A percentile compares a stretch with the other conserved stretches of the same genome.
Conservation (phyloP, 2,329 filamentous ascomycete species). For the Fonsecaea pedrosoi region DNA sequence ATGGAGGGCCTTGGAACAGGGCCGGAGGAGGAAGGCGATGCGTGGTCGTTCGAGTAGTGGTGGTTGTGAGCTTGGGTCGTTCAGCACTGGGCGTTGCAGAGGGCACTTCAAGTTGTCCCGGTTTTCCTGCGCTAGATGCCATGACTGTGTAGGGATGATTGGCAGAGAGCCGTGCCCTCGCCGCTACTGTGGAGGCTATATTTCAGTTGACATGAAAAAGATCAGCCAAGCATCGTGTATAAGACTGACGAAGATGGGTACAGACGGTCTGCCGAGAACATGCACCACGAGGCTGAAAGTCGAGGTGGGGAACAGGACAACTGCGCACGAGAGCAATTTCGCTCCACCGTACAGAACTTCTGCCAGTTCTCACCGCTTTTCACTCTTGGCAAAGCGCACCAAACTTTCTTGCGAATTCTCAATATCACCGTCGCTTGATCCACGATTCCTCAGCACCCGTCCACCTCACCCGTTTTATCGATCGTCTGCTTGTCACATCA, state of each 20-base stretch:
- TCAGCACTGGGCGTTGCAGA: conserved; percentile 15
- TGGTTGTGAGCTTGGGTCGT: conserved; percentile 30
- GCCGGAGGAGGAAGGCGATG: conserved; percentile 73
- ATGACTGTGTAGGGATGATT: conserved; percentile 28
- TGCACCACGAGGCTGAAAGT: neutral
- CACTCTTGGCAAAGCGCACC: conserved; percentile 33
- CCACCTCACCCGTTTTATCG: conserved; percentile 6
- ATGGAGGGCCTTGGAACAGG: conserved; percentile 81
- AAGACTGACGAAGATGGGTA: neutral
- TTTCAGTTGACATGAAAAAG: neutral
- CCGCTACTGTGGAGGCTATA: conserved; percentile 1
- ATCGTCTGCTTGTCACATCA: conserved; percentile 37
- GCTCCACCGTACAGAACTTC: conserved; percentile 21
- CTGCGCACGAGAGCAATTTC: neutral
- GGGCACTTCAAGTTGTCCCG: conserved; percentile 26
- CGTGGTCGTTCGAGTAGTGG: conserved; percentile 37
- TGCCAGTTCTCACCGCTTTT: conserved; percentile 25
- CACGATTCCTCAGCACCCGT: conserved; percentile 9
- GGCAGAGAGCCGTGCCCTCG: conserved; percentile 31
- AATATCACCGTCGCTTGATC: conserved; percentile 13
- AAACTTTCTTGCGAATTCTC: conserved; percentile 26
- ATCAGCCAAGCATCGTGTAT: neutral
- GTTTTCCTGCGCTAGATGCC: conserved; percentile 32
- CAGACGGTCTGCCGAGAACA: too few relatives aligned
- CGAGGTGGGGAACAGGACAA: neutral